A percentile compares a stretch with the other conserved stretches of the same genome.
These are phyloP conservation scores for Clavispora carvajalis DNA, from an alignment of 805 yeast genomes.

Conservation along the genomic window DNA sequence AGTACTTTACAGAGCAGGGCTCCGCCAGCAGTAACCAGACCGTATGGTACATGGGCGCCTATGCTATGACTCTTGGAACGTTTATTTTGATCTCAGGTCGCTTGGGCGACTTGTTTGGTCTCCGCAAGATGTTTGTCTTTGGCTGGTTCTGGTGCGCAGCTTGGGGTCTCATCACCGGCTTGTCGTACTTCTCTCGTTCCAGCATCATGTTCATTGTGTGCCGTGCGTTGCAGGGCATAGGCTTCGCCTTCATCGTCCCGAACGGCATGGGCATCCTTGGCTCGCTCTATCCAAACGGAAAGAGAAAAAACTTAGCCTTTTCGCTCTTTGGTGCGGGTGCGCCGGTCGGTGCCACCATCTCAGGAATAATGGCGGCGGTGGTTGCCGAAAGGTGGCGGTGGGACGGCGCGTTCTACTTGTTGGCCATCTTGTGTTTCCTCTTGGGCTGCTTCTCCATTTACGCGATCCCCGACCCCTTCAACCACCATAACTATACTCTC, in stretches of 20 bases:
- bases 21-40: conserved; percentile 6
- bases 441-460: conserved; percentile 28
- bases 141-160: conserved; percentile 54
- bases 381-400: conserved; percentile 46
- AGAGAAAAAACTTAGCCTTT: conserved; percentile 49
- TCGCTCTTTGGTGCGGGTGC: conserved; percentile 56
- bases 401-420: conserved; percentile 57
- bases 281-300: conserved; percentile 38
- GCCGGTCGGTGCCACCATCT: conserved; percentile 57
- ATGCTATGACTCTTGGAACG: conserved; percentile 67
- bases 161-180: conserved; percentile 59
- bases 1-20: conserved; percentile 17
- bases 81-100: conserved; percentile 65
- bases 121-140: conserved; percentile 44
- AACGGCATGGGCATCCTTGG: conserved; percentile 55
- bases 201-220: conserved; percentile 46
- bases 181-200: conserved; percentile 46
- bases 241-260: conserved; percentile 56
- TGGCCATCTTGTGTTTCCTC: conserved; percentile 34
- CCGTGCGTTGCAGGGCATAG: conserved; percentile 62
- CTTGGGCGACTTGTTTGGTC: conserved; percentile 68
- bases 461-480: conserved; percentile 31
- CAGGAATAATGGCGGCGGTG: conserved; percentile 47
- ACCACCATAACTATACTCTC: conserved; percentile 10
- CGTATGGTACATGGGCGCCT: conserved; percentile 64